A percentile compares a stretch with the other conserved stretches of the same genome.
Conservation (phyloP, 305 asterid species). For the Fraxinus angustifolia region DNA sequence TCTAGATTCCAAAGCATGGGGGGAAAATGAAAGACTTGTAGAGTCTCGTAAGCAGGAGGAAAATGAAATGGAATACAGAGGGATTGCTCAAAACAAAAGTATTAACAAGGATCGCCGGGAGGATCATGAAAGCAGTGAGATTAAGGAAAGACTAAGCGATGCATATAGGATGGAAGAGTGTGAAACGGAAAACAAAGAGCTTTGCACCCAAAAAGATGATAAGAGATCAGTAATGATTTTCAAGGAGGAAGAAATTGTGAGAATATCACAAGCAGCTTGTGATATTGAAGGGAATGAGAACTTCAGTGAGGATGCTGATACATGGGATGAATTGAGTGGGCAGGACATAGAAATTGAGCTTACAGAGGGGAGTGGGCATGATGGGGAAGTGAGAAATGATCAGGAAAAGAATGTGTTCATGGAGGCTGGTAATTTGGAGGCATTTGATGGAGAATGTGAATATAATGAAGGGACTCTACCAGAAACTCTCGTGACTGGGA, state of each 20-base stretch:
- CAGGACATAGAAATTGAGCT: constrained; percentile 34
- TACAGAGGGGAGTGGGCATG: constrained; percentile 30
- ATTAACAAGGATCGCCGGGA: constrained; percentile 15
- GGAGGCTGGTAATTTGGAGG: constrained; percentile 31
- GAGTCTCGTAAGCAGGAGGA: constrained; percentile 32
- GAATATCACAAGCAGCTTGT: constrained; percentile 22
- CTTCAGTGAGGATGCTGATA: constrained; percentile 29
- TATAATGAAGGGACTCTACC: constrained; percentile 16
- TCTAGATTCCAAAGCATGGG: constrained; percentile 22
- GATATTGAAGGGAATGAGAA: constrained; percentile 25
- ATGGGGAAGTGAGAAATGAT: constrained; percentile 29
- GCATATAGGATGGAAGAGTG: constrained; percentile 23
- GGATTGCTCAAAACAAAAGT: constrained; percentile 24
- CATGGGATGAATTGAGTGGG: constrained; percentile 31
- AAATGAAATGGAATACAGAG: constrained; percentile 27
- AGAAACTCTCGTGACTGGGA: constrained; percentile 26
- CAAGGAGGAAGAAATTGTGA: constrained; percentile 26
- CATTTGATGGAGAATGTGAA: constrained; percentile 28
- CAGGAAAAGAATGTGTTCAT: constrained; percentile 17
- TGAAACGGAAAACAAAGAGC: constrained; percentile 25
- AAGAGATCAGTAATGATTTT: constrained; percentile 4
- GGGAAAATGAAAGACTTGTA: constrained; percentile 22
- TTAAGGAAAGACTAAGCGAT: constrained; percentile 33
- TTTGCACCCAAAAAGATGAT: constrained; percentile 25
- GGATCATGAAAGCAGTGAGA: constrained; percentile 26